A percentile compares a stretch with the other conserved stretches of the same genome.
Conservation (phyloP, 1,284 basidiomycete species). For the Pseudozyma flocculosa region DNA sequence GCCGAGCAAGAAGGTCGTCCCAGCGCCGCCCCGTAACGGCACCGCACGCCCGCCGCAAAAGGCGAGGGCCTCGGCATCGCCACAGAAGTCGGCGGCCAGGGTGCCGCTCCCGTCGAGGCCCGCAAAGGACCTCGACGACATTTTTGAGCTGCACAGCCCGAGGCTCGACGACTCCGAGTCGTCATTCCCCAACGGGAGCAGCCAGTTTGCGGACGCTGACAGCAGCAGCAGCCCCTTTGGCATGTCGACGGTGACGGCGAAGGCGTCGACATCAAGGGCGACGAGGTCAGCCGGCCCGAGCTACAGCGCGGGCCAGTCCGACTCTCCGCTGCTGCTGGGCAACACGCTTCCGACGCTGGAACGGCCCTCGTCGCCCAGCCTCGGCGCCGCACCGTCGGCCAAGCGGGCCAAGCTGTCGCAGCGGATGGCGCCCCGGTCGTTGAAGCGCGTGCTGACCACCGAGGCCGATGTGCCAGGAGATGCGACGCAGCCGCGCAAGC, state of each 20-base stretch:
- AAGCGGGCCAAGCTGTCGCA: constrained; percentile 27
- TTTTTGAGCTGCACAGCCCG: neutral
- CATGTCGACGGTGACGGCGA: no score
- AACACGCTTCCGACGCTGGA: constrained; percentile 9
- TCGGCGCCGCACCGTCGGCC: neutral
- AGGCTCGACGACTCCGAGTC: no score
- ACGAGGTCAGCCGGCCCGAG: neutral
- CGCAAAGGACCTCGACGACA: neutral
- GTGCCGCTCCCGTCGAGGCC: neutral
- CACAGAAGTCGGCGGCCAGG: neutral
- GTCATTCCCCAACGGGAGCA: no score
- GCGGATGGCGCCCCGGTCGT: constrained; percentile 25
- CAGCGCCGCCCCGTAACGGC: no score
- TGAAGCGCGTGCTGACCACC: constrained; percentile 3
- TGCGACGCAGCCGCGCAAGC: neutral
- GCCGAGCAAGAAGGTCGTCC: no score
- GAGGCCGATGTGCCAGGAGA: neutral
- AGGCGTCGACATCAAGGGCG: no score
- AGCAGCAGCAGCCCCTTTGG: no score
- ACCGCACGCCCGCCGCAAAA: no score
- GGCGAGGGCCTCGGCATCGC: neutral
- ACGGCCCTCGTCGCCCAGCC: neutral
- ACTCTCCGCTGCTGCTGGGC: neutral
- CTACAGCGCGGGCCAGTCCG: neutral
- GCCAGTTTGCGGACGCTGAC: no score